Evolutionary conservation across 2,329 filamentous ascomycete species (phyloP).

Genomic region (Ascochyta viciae-villosae): DNA sequence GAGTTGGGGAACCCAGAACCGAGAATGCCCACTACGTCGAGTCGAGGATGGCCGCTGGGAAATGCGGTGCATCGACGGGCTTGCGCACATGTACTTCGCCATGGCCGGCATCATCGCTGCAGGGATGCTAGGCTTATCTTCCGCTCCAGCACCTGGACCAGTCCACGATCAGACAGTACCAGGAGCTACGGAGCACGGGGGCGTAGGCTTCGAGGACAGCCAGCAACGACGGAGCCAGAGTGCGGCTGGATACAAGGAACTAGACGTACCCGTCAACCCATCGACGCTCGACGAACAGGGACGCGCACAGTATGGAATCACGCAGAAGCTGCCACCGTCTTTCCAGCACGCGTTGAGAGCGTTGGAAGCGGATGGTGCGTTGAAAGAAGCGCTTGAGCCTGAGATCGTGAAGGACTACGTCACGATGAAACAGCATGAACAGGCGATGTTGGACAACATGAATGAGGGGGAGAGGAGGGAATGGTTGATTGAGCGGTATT

Average conservation of each 20-base stretch:
- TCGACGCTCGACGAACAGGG: slow-evolving; percentile 45
- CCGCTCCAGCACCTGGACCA: slow-evolving; percentile 14
- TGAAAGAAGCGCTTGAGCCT: slow-evolving; percentile 57
- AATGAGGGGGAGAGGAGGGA: slow-evolving; percentile 54
- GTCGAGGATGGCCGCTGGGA: slow-evolving; percentile 76
- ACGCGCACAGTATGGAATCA: slow-evolving; percentile 61
- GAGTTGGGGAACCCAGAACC: slow-evolving; percentile 82
- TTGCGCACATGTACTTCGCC: slow-evolving; percentile 80
- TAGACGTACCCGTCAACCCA: slow-evolving; percentile 49
- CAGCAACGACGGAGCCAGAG: slow-evolving; percentile 26
- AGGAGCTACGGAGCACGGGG: slow-evolving; percentile 8
- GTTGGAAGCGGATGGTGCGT: slow-evolving; percentile 56
- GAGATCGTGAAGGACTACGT: slow-evolving; percentile 65
- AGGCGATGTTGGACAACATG: slow-evolving; percentile 60
- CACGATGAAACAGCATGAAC: slow-evolving; percentile 66
- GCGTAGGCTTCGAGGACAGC: neutral
- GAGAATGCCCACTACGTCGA: slow-evolving; percentile 75
- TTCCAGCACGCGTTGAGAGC: slow-evolving; percentile 63
- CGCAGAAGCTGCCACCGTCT: slow-evolving; percentile 60
- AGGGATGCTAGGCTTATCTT: slow-evolving; percentile 63
- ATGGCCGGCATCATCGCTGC: slow-evolving; percentile 67
- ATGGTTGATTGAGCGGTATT: slow-evolving; percentile 74
- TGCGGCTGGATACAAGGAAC: slow-evolving; percentile 63
- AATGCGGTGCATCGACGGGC: slow-evolving; percentile 76
- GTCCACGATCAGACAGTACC: neutral